Conservation (phyloP, 768 basidiomycete species). For the Amanita polypyramis region DNA sequence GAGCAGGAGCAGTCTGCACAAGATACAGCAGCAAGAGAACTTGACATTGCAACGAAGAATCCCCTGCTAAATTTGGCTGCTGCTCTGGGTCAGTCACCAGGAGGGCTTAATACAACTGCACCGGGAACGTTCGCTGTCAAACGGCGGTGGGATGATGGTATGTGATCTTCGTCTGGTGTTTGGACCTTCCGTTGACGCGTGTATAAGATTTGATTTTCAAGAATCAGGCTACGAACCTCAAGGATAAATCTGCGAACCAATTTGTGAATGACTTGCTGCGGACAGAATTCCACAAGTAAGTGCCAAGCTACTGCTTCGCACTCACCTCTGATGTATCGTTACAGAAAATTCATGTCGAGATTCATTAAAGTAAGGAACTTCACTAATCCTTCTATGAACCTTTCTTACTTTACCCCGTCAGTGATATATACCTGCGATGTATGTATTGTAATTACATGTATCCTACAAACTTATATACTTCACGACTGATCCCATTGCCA, state of each 20-base stretch:
- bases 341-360: conserved; percentile 85
- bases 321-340: conserved; percentile 1
- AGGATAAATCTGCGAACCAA: conserved; percentile 55
- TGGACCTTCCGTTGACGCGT: conserved; percentile 1
- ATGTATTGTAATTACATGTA: conserved; percentile 5
- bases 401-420: background rate
- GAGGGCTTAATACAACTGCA: conserved; percentile 58
- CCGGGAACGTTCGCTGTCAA: conserved; percentile 88
- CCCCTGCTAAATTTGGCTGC: conserved; percentile 87
- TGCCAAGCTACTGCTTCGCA: background rate
- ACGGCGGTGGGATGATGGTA: conserved; percentile 92
- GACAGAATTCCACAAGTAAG: conserved; percentile 86
- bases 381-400: background rate
- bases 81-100: conserved; percentile 69
- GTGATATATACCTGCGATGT: conserved; percentile 13
- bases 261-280: conserved; percentile 95
- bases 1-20: conserved; percentile 67
- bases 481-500: conserved; percentile 50
- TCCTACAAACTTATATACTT: background rate
- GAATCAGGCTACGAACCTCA: conserved; percentile 67
- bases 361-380: conserved; percentile 62
- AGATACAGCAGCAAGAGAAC: conserved; percentile 55
- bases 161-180: conserved; percentile 15
- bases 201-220: conserved; percentile 88
- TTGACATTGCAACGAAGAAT: conserved; percentile 78